These are phyloP conservation scores for Prillingera fragicola DNA, from an alignment of 1,284 basidiomycete genomes.

Conservation along the genomic window DNA sequence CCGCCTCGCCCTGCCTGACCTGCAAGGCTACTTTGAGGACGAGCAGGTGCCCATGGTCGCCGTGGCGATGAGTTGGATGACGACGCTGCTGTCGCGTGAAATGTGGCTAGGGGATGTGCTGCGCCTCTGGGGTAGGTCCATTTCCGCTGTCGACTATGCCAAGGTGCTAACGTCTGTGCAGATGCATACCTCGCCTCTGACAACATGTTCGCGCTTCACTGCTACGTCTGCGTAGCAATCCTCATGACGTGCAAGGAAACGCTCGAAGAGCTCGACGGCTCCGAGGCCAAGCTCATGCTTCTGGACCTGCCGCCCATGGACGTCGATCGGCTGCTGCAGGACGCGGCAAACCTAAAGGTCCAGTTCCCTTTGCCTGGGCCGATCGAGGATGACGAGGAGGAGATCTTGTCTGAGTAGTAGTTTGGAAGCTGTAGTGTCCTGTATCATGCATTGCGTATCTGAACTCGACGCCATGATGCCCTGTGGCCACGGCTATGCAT, in stretches of 20 bases:
- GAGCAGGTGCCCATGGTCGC: constrained; percentile 44
- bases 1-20: constrained; percentile 37
- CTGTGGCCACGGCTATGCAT: too few relatives aligned
- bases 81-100: constrained; percentile 37
- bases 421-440: too few relatives aligned
- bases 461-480: too few relatives aligned
- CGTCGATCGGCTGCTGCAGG: constrained; percentile 42
- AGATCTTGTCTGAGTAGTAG: too few relatives aligned
- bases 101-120: constrained; percentile 46
- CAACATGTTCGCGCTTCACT: constrained; percentile 45
- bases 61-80: constrained; percentile 43
- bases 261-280: constrained; percentile 43
- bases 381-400: constrained; percentile 19
- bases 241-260: constrained; percentile 44
- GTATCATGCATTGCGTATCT: too few relatives aligned
- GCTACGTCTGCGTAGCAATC: constrained; percentile 45
- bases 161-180: constrained; percentile 12
- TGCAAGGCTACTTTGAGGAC: constrained; percentile 46
- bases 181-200: constrained; percentile 44
- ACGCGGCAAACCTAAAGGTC: constrained; percentile 38
- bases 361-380: constrained; percentile 32
- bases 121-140: constrained; percentile 41
- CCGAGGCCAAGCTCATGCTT: constrained; percentile 44
- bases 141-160: neutral
- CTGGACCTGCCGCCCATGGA: constrained; percentile 45